phyloP scores from a whole-genome alignment of 75 land plant genomes.

The Isoetes taiwanensis region DNA sequence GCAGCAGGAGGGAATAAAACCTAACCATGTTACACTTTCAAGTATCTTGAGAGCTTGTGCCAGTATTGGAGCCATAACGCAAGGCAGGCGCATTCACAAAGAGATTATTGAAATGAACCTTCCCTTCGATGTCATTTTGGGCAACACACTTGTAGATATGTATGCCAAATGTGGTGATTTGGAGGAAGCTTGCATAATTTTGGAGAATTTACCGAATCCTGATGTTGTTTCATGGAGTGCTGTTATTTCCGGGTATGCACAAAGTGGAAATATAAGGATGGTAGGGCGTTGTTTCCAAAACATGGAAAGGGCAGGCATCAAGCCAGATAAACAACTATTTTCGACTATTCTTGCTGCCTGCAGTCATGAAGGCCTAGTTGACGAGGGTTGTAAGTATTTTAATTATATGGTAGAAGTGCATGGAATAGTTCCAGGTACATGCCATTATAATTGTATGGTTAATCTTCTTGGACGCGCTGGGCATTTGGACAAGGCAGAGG shows the following conservation, averaged over 20 bases:
- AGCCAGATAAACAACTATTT: not conserved
- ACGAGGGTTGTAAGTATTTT: not conserved
- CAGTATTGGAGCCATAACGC: not conserved
- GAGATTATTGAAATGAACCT: not conserved
- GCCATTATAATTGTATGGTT: slow-evolving; percentile 4
- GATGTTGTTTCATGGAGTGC: not conserved
- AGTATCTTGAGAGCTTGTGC: not conserved
- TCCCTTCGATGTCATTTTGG: not conserved
- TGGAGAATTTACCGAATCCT: not conserved
- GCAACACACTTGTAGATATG: slow-evolving; percentile 1
- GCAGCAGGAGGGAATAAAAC: not conserved
- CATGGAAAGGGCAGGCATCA: not conserved
- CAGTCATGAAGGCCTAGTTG: not conserved
- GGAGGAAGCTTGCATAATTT: not conserved
- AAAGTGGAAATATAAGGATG: not conserved
- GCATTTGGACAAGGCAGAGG: not conserved
- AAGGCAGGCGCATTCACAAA: not conserved
- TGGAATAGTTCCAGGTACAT: not conserved
- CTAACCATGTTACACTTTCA: not conserved
- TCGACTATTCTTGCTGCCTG: not conserved
- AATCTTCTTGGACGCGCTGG: not conserved
- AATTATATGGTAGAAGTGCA: not conserved
- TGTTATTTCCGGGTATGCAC: not conserved
- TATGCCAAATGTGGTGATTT: slow-evolving; percentile 2
- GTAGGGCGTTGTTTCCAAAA: not conserved